These are phyloP conservation scores for Starmera pachycereana DNA, from an alignment of 805 yeast genomes.

Conservation along the genomic window DNA sequence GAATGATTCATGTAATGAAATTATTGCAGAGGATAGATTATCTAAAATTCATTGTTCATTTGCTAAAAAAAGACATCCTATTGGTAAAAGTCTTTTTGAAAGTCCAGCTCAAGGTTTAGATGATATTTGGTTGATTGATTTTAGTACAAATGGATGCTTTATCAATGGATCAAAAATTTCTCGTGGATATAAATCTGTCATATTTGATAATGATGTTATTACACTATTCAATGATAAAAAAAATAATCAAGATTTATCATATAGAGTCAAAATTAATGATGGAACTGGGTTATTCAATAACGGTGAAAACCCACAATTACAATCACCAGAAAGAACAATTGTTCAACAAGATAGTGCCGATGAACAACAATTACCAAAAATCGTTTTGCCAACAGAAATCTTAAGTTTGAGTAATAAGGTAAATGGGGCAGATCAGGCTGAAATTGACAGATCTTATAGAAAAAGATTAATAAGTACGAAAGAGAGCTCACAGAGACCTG, in stretches of 20 bases:
- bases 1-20: slow-evolving; percentile 46
- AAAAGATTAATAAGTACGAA: slow-evolving; percentile 3
- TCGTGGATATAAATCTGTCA: slow-evolving; percentile 47
- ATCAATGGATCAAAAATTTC: slow-evolving; percentile 53
- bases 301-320: slow-evolving; percentile 20
- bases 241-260: slow-evolving; percentile 42
- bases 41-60: slow-evolving; percentile 80
- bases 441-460: slow-evolving; percentile 1
- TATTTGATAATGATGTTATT: slow-evolving; percentile 57
- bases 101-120: slow-evolving; percentile 67
- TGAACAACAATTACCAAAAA: slow-evolving; percentile 4
- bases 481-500: slow-evolving; percentile 7
- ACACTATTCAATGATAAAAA: slow-evolving; percentile 55
- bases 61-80: slow-evolving; percentile 50
- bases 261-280: slow-evolving; percentile 42
- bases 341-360: slow-evolving; percentile 10
- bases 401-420: neutral
- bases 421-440: neutral
- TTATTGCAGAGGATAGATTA: slow-evolving; percentile 61
- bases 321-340: neutral
- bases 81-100: slow-evolving; percentile 45
- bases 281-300: slow-evolving; percentile 53
- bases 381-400: neutral
- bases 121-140: slow-evolving; percentile 73
- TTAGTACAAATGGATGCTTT: slow-evolving; percentile 70